Conservation (phyloP, 1,284 basidiomycete species). For the Pseudozyma thailandica region DNA sequence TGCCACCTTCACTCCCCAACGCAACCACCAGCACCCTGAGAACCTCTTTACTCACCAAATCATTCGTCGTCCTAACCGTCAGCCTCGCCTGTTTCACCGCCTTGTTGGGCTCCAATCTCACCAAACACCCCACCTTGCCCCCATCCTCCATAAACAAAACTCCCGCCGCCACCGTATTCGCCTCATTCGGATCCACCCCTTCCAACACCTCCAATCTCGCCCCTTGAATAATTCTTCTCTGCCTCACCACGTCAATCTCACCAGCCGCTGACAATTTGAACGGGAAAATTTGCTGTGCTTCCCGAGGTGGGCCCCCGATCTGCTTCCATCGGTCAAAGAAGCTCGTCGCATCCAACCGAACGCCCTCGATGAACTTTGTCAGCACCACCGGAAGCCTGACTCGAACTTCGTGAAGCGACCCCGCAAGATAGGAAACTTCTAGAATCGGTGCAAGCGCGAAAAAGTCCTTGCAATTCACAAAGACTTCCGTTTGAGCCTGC, state of each 20-base stretch:
- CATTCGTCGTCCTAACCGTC: slow-evolving; percentile 94
- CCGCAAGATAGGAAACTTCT: slow-evolving; percentile 89
- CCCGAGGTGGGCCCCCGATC: slow-evolving; percentile 89
- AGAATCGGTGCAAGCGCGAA: slow-evolving; percentile 85
- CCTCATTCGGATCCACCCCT: slow-evolving; percentile 73
- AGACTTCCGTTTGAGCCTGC: slow-evolving; percentile 90
- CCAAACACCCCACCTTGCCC: slow-evolving; percentile 93
- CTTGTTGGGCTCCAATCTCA: slow-evolving; percentile 91
- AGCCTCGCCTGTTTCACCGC: slow-evolving; percentile 94
- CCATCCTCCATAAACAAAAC: slow-evolving; percentile 86
- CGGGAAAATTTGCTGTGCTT: slow-evolving; percentile 87
- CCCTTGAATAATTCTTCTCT: slow-evolving; percentile 81
- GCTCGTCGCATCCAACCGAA: slow-evolving; percentile 81
- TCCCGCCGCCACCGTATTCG: slow-evolving; percentile 88
- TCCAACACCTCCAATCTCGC: slow-evolving; percentile 80
- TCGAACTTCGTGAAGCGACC: slow-evolving; percentile 85
- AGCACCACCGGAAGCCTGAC: slow-evolving; percentile 86
- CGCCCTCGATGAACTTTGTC: slow-evolving; percentile 92
- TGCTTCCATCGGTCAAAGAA: slow-evolving; percentile 99
- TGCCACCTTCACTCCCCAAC: slow-evolving; percentile 34
- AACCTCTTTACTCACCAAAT: slow-evolving; percentile 84
- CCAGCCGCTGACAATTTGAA: slow-evolving; percentile 75
- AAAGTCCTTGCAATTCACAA: slow-evolving; percentile 90
- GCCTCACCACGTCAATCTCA: slow-evolving; percentile 78
- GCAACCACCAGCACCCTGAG: slow-evolving; percentile 68